Evolutionary conservation across 2,329 filamentous ascomycete genomes (phyloP).

Genomic region (Colletotrichum tropicale): DNA sequence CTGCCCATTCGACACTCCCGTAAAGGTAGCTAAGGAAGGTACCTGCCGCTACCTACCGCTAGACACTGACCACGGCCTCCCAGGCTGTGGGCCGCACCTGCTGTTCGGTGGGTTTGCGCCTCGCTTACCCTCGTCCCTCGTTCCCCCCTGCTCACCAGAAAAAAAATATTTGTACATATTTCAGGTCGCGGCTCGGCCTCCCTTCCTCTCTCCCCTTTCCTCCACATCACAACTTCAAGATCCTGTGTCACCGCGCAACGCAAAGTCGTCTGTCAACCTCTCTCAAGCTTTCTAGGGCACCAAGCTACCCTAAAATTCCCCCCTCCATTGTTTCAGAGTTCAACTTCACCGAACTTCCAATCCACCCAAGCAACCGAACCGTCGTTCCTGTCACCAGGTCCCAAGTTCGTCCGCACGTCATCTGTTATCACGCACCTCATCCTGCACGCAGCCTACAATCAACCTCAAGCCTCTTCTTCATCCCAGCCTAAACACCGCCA

Average conservation of each 20-base stretch:
- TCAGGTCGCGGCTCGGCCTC: constrained; percentile 25
- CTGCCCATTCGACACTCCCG: constrained; percentile 1
- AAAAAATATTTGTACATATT: constrained; percentile 44
- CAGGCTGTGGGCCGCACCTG: constrained; percentile 15
- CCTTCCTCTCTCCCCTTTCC: constrained; percentile 34
- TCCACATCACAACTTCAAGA: constrained; percentile 49
- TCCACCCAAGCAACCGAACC: constrained; percentile 49
- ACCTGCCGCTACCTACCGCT: not conserved
- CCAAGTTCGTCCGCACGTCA: constrained; percentile 45
- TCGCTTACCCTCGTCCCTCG: constrained; percentile 20
- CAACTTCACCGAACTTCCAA: constrained; percentile 50
- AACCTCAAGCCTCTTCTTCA: constrained; percentile 33
- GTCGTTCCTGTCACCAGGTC: constrained; percentile 38
- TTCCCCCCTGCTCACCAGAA: constrained; percentile 19
- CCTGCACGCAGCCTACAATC: constrained; percentile 37
- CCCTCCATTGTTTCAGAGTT: constrained; percentile 76
- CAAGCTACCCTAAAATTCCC: constrained; percentile 80
- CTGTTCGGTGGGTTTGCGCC: constrained; percentile 19
- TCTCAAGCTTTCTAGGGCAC: constrained; percentile 75
- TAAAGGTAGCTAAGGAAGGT: not conserved
- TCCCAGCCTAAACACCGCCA: constrained; percentile 50
- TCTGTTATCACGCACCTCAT: constrained; percentile 51
- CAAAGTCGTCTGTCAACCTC: constrained; percentile 48
- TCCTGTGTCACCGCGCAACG: constrained; percentile 52
- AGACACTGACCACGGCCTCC: constrained; percentile 2